Base-by-base conservation (phyloP, 139 green algal species). In the Volvox reticuliferus region DNA sequence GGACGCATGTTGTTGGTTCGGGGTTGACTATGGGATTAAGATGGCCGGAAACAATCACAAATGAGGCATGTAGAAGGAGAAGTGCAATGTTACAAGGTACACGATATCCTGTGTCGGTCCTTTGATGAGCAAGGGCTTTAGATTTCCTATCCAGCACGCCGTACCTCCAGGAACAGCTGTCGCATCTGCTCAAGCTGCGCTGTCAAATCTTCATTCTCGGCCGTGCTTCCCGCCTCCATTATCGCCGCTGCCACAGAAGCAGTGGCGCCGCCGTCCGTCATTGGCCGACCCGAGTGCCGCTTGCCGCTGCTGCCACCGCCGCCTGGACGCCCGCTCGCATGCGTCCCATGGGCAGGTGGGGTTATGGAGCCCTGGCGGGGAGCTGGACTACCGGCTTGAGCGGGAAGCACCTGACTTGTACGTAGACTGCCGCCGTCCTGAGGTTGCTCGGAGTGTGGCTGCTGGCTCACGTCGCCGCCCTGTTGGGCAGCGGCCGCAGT, bases 101-200 rank as follows among this genome's bases (percentile, higher is more conserved):
- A n/a, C n/a, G n/a, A n/a, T n/a, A n/a, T n/a, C n/a, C n/a, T n/a
- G 44, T 14, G 9, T 9, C 44, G 44, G 44, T 9, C 44, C 44
- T 55, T 55, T 9, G 44, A 55, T 14, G 44, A 55, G 44, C 5
- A 55, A 14, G 44, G 5, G 9, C 44, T 55, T 5, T 9, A 55
- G 44, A 55, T 55, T 55, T 9, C 9, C 44, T 55, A 55, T 9
- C 44, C 44, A 55, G 24, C 2, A 24, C 65, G 16, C 1, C 65
- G 13, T 24, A 71, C 85, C 69, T 89, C 69, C 17, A 89, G 44
- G n/a, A 82, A 89, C 32, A 82, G 28, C 16, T 30, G 21, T 30
- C 85, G 12, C 85, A 89, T 73, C 36, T 89, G 65, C n/a, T 89
- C 69, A 44, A 89, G 30, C 44, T 82, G 69, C 17, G n/a, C 69